Percentiles rank a stretch among this genome's conserved stretches.
Evolutionary conservation across 2,329 filamentous ascomycete genomes (phyloP).

Genomic region (Verticillium klebahnii): DNA sequence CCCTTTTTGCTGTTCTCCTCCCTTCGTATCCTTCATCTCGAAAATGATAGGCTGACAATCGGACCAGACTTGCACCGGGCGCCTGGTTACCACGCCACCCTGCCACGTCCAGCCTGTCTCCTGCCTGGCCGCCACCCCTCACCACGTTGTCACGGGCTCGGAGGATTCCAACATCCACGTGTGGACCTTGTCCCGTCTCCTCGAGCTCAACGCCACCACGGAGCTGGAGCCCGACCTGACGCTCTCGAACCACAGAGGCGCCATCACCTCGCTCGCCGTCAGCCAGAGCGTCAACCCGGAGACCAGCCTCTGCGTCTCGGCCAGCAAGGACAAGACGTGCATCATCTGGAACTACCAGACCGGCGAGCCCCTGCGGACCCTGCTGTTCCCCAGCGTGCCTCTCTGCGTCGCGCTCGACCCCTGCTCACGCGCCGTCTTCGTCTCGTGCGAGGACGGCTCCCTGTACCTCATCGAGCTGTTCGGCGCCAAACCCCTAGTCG

Average conservation of each 20-base stretch:
- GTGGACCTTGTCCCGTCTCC: constrained; percentile 75
- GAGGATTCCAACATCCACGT: constrained; percentile 88
- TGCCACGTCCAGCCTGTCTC: constrained; percentile 79
- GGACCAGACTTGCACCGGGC: constrained; percentile 64
- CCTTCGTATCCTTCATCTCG: neutral
- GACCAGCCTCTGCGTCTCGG: constrained; percentile 79
- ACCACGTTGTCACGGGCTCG: constrained; percentile 72
- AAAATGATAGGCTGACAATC: constrained; percentile 11
- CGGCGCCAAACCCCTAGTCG: constrained; percentile 50
- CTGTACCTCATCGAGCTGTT: constrained; percentile 76
- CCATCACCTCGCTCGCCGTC: constrained; percentile 59
- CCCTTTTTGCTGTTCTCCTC: neutral
- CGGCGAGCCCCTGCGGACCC: constrained; percentile 71
- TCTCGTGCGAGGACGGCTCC: constrained; percentile 74
- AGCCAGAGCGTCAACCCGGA: constrained; percentile 64
- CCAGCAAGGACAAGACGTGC: constrained; percentile 80
- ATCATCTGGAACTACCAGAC: constrained; percentile 90
- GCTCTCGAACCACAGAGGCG: constrained; percentile 72
- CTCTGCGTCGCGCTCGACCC: constrained; percentile 74
- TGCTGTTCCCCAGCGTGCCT: constrained; percentile 71
- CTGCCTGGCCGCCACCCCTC: constrained; percentile 65
- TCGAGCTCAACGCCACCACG: constrained; percentile 52
- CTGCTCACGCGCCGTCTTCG: constrained; percentile 76
- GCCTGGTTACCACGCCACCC: constrained; percentile 69
- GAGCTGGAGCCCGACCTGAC: constrained; percentile 69